These are phyloP conservation scores for barrel medic (Medicago truncatula) DNA, from an alignment of 306 rosid species.

Conservation along the genomic window MtrunA17r5.0-ANR NC_053044.1:10371001-10371500, in stretches of 20 bases:
- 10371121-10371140: neutral
- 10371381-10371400: slow-evolving; percentile 27
- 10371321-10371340: slow-evolving; percentile 42
- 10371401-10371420: neutral
- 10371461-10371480: too few relatives aligned
- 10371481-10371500: too few relatives aligned
- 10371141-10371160: neutral
- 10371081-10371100: neutral
- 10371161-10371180: neutral
- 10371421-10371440: too few relatives aligned
- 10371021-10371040: neutral
- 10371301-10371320: slow-evolving; percentile 47
- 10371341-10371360: slow-evolving; percentile 41
- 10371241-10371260: slow-evolving; percentile 1
- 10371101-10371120: neutral
- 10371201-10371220: neutral
- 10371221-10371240: neutral
- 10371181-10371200: slow-evolving; percentile 14
- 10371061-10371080: neutral
- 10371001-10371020: too few relatives aligned
- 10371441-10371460: too few relatives aligned
- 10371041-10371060: slow-evolving; percentile 1
- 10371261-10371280: neutral
- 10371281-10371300: slow-evolving; percentile 32
- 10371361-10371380: slow-evolving; percentile 47